Conservation (phyloP, 2,329 filamentous ascomycete species). For the Onygenales sp. region DNA sequence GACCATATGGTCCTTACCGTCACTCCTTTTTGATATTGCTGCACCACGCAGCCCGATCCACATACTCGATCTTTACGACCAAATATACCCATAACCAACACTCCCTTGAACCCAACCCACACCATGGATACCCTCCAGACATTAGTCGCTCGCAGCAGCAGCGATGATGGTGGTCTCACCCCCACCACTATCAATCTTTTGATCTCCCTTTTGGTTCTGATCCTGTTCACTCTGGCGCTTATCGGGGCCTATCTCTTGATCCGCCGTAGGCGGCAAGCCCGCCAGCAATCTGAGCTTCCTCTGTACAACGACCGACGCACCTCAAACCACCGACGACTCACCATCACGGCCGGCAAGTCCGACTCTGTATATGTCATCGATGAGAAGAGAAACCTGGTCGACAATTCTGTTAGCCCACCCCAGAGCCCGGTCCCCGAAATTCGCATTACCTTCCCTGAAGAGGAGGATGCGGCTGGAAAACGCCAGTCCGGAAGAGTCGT, state of each 20-base stretch:
- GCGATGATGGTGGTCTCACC: conserved; percentile 41
- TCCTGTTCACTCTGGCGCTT: conserved; percentile 62
- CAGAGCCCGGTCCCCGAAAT: conserved; percentile 88
- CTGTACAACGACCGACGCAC: conserved; percentile 53
- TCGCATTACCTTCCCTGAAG: conserved; percentile 95
- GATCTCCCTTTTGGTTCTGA: conserved; percentile 67
- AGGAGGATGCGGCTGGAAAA: conserved; percentile 69
- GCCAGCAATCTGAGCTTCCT: conserved; percentile 50
- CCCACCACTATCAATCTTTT: conserved; percentile 63
- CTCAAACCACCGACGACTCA: conserved; percentile 47
- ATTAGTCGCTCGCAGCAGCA: conserved; percentile 42
- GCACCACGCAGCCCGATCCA: background rate
- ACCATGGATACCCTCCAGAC: conserved; percentile 33
- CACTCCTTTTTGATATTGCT: background rate
- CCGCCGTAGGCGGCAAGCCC: conserved; percentile 55
- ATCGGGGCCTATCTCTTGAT: conserved; percentile 62
- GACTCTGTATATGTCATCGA: conserved; percentile 68
- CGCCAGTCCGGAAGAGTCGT: conserved; percentile 79
- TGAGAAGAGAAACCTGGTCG: conserved; percentile 69
- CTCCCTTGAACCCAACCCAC: conserved; percentile 12
- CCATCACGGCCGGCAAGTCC: conserved; percentile 48
- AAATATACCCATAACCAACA: background rate
- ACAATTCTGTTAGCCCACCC: conserved; percentile 65
- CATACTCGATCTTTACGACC: background rate
- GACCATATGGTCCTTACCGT: background rate